These are phyloP conservation scores for Carex scoparia DNA, from an alignment of 176 grass and related monocot species.

Conservation along the genomic window DNA sequence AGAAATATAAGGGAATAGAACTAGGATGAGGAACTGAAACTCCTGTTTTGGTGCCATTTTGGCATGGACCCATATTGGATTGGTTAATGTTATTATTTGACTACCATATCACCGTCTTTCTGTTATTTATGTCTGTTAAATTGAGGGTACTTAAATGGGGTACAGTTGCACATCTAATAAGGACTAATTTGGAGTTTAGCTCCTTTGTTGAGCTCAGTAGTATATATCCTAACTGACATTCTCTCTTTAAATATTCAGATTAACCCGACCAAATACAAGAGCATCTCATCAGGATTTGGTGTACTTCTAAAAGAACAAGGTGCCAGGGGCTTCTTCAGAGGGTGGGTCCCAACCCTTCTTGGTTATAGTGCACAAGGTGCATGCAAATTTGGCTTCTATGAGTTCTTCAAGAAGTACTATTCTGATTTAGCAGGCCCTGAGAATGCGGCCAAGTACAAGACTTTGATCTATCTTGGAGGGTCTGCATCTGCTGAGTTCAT, in stretches of 20 bases:
- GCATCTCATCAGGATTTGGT: constrained; percentile 65
- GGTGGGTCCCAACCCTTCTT: constrained; percentile 76
- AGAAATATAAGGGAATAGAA: neutral
- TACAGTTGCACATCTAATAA: neutral
- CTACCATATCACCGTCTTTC: neutral
- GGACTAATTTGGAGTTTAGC: neutral
- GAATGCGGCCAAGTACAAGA: constrained; percentile 75
- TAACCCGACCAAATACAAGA: constrained; percentile 71
- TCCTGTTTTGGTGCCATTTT: neutral
- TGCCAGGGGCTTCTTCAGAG: constrained; percentile 54
- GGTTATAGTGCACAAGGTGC: constrained; percentile 83
- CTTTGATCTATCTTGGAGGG: constrained; percentile 74
- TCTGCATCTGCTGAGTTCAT: constrained; percentile 70
- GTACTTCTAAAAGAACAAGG: constrained; percentile 69
- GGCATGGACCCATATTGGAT: neutral
- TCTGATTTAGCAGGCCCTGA: constrained; percentile 55
- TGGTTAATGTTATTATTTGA: neutral
- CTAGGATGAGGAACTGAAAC: neutral
- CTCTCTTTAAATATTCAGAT: constrained; percentile 35
- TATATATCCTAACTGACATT: constrained; percentile 1
- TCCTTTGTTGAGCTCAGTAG: neutral
- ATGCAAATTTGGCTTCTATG: constrained; percentile 85
- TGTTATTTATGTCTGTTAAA: neutral
- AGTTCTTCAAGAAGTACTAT: constrained; percentile 85
- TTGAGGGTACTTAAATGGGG: neutral